phyloP scores from a whole-genome alignment of 2,329 filamentous ascomycete species.

The Fusarium armeniacum region DNA sequence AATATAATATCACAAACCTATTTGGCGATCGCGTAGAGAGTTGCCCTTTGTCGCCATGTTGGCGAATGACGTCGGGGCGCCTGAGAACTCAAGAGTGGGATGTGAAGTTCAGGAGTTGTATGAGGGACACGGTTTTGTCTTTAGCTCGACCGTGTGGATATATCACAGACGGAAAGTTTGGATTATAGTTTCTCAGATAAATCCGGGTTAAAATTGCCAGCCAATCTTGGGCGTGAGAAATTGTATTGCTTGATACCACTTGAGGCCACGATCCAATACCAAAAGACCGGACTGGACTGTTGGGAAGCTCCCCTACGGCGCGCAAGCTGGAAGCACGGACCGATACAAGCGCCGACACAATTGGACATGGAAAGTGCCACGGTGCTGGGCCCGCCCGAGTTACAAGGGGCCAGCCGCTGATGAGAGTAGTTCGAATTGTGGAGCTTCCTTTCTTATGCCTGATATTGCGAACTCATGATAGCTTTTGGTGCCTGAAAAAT shows the following conservation, averaged over 20 bases:
- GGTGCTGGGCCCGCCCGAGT: slow-evolving; percentile 19
- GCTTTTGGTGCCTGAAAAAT: slow-evolving; percentile 53
- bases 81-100: slow-evolving; percentile 42
- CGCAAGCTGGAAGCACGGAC: slow-evolving; percentile 49
- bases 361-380: slow-evolving; percentile 39
- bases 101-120: slow-evolving; percentile 38
- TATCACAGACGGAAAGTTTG: background rate
- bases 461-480: slow-evolving; percentile 21
- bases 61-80: slow-evolving; percentile 45
- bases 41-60: slow-evolving; percentile 63
- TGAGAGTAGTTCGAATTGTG: slow-evolving; percentile 30
- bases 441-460: slow-evolving; percentile 7
- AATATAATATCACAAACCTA: slow-evolving; percentile 53
- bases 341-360: slow-evolving; percentile 47
- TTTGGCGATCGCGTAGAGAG: slow-evolving; percentile 66
- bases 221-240: slow-evolving; percentile 21
- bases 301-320: slow-evolving; percentile 44
- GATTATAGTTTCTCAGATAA: background rate
- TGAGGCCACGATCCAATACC: slow-evolving; percentile 50
- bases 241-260: slow-evolving; percentile 40
- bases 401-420: slow-evolving; percentile 33
- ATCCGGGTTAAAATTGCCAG: slow-evolving; percentile 6
- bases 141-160: slow-evolving; percentile 1
- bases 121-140: slow-evolving; percentile 13
- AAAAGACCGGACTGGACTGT: slow-evolving; percentile 14